Percentiles rank a stretch among this genome's conserved stretches.
phyloP scores from a whole-genome alignment of 2,329 filamentous ascomycete species.

The Calcarisporium arbuscula region DNA sequence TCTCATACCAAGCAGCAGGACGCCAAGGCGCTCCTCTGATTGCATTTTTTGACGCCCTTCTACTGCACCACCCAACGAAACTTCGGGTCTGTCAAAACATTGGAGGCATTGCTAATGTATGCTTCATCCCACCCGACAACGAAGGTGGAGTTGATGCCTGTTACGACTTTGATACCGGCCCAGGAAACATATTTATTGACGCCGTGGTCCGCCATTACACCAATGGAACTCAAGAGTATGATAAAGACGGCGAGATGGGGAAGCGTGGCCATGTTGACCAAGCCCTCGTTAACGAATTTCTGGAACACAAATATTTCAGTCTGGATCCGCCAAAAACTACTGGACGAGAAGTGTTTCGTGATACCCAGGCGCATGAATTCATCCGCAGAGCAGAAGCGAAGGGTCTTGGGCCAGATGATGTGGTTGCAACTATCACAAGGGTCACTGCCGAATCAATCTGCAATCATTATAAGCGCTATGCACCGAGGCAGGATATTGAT shows the following conservation, averaged over 20 bases:
- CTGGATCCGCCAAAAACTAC: slow-evolving; percentile 39
- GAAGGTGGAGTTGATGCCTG: slow-evolving; percentile 2
- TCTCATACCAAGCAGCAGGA: slow-evolving; percentile 39
- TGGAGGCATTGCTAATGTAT: slow-evolving; percentile 46
- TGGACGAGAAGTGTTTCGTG: slow-evolving; percentile 44
- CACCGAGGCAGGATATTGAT: slow-evolving; percentile 15
- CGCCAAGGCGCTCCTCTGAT: slow-evolving; percentile 41
- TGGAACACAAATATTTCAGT: slow-evolving; percentile 34
- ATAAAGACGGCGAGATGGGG: slow-evolving; percentile 38
- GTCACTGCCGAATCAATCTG: slow-evolving; percentile 31
- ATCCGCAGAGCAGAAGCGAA: slow-evolving; percentile 32
- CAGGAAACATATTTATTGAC: slow-evolving; percentile 32
- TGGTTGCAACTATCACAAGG: slow-evolving; percentile 43
- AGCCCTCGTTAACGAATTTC: slow-evolving; percentile 35
- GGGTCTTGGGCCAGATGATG: slow-evolving; percentile 34
- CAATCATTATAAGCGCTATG: slow-evolving; percentile 11
- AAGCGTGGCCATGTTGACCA: slow-evolving; percentile 32
- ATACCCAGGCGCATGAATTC: slow-evolving; percentile 37
- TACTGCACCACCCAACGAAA: slow-evolving; percentile 43
- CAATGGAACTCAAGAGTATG: slow-evolving; percentile 40
- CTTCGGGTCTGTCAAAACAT: slow-evolving; percentile 47
- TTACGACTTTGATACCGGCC: slow-evolving; percentile 40
- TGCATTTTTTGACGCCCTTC: slow-evolving; percentile 42
- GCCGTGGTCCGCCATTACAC: slow-evolving; percentile 17
- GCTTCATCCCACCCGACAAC: slow-evolving; percentile 33